These are phyloP conservation scores for Citrullus colocynthis DNA, from an alignment of 306 rosid genomes.

Conservation along the genomic window DNA sequence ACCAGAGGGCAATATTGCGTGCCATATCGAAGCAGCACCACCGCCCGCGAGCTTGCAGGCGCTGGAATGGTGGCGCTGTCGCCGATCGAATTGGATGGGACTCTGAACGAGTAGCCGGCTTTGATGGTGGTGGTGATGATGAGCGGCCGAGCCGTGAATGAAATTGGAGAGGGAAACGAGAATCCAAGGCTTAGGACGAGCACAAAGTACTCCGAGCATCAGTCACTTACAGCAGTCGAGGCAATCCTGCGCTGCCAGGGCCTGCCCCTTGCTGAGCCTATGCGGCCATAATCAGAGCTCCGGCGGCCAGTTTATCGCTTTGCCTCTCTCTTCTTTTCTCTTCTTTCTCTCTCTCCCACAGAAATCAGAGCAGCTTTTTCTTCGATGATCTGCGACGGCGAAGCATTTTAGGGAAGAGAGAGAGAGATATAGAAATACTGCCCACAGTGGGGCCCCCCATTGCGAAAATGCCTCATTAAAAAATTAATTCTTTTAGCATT, in stretches of 20 bases:
- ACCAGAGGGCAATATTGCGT: conserved; percentile 47
- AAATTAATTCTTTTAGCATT: not conserved
- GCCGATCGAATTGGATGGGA: conserved; percentile 14
- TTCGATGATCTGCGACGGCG: conserved; percentile 12
- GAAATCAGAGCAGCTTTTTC: not conserved
- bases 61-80: conserved; percentile 46
- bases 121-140: conserved; percentile 15
- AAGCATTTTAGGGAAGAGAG: conserved; percentile 15
- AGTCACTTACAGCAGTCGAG: conserved; percentile 9
- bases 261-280: conserved; percentile 18
- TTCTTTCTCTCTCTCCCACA: conserved; percentile 3
- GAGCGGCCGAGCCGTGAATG: conserved; percentile 34
- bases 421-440: not conserved
- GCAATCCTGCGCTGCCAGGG: conserved; percentile 19
- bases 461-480: not conserved
- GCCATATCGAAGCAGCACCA: conserved; percentile 79
- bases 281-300: conserved; percentile 20
- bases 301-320: not conserved
- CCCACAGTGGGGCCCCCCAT: not conserved
- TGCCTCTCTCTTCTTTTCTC: not conserved
- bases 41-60: conserved; percentile 33
- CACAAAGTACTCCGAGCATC: conserved; percentile 48
- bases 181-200: conserved; percentile 55
- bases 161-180: conserved; percentile 28
- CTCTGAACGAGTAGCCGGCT: conserved; percentile 9